A percentile compares a stretch with the other conserved stretches of the same genome.
phyloP scores from a whole-genome alignment of 2,329 filamentous ascomycete species.

The Colletotrichum noveboracense region DNA sequence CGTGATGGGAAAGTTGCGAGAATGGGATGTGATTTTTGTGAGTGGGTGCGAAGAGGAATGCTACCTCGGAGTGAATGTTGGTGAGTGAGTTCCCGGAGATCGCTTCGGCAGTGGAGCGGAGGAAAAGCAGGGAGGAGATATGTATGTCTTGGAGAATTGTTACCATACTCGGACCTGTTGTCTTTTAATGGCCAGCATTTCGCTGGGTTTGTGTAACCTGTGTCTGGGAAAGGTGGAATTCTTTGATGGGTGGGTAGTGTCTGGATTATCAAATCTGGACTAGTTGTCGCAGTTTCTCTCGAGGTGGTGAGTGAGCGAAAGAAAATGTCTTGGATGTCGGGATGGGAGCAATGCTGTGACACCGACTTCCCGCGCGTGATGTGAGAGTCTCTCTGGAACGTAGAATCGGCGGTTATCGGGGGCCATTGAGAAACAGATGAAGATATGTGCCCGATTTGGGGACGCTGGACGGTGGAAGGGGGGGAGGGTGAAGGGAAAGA shows the following conservation, averaged over 20 bases:
- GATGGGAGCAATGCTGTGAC: not conserved
- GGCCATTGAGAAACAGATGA: not conserved
- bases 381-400: not conserved
- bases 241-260: not conserved
- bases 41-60: not conserved
- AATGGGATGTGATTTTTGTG: not conserved
- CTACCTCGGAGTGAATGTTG: not conserved
- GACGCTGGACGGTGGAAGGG: not conserved
- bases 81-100: not conserved
- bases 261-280: not conserved
- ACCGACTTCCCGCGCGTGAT: not conserved
- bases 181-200: not conserved
- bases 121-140: not conserved
- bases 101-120: not conserved
- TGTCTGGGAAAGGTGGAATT: not conserved
- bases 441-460: not conserved
- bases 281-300: not conserved
- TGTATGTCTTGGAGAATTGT: not conserved
- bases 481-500: not conserved
- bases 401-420: not conserved
- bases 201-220: not conserved
- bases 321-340: not conserved
- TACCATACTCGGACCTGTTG: not conserved
- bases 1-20: slow-evolving; percentile 5
- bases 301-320: not conserved